Evolutionary conservation across 192 early-diverging fungal species (phyloP), one percentile per base, ranked within the genome.

Genomic region (Coemansia sp.): DNA sequence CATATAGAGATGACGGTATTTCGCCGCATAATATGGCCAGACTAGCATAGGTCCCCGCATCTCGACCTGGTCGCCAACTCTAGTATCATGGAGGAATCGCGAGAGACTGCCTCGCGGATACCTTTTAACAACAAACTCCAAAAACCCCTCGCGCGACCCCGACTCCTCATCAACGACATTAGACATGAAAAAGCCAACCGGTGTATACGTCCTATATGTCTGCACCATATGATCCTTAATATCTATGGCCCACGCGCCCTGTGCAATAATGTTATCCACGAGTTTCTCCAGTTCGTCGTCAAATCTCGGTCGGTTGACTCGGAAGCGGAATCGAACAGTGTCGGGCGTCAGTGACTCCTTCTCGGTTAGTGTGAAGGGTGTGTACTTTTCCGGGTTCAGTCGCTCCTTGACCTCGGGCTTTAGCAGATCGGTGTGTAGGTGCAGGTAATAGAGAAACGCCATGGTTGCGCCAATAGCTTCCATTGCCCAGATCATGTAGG

Each of bases 151-250:
- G 23, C 77, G 68, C 42, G 66, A 33, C 0, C 69, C 80, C 1
- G 62, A 61, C 16, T 70, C 62, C 11, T 75, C 76, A 17, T 82
- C 72, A 4, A 74, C 66, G 3, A 32, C 28, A 5, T 75, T 67
- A 6, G 67, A 63, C 9, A 87, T 77, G 0, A 72, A 63, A 30
- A 78, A 75, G 38, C 78, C 86, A 2, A 92, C 77, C 4, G 91
- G 91, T 23, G 91, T 92, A 62, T 91, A 92, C 3, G 86, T 85
- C 13, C 91, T 73, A 76, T 86, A 85, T 26, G 88, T 88, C 68
- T 92, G 89, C 57, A 90, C 87, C 61, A 84, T 52, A 63, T 90
- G 87, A 69, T 91, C 90, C 65, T 92, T 91, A 53, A 91, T 82
- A 49, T 89, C 87, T 4, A 92, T 52, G 13, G 85, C 85, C 67